These are phyloP conservation scores for Sporothrix variecibatus DNA, from an alignment of 2,329 filamentous ascomycete genomes.

Conservation along the genomic window DNA sequence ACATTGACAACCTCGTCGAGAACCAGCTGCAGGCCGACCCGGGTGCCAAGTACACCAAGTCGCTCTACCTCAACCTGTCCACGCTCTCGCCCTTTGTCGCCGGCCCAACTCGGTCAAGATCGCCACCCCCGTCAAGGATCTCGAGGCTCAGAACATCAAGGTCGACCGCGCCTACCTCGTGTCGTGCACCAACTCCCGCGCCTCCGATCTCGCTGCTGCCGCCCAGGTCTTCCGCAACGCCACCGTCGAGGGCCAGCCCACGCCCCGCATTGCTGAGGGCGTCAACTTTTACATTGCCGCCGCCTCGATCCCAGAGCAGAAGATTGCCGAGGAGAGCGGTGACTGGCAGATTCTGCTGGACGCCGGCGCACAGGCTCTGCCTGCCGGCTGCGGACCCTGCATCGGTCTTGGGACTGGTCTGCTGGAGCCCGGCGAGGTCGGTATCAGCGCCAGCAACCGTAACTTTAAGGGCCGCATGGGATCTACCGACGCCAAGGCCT, in stretches of 20 bases:
- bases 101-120: constrained; percentile 89
- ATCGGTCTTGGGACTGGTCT: constrained; percentile 76
- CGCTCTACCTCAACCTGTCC: constrained; percentile 79
- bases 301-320: constrained; percentile 76
- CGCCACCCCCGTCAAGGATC: constrained; percentile 71
- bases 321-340: constrained; percentile 73
- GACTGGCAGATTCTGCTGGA: constrained; percentile 83
- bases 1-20: constrained; percentile 70
- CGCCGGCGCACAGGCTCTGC: constrained; percentile 72
- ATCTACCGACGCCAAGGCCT: constrained; percentile 74
- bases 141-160: constrained; percentile 72
- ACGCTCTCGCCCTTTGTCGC: constrained; percentile 82
- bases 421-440: constrained; percentile 81
- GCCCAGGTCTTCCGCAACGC: constrained; percentile 84
- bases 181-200: constrained; percentile 84
- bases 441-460: constrained; percentile 79
- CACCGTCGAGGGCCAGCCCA: constrained; percentile 61
- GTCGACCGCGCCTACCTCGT: constrained; percentile 85
- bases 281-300: constrained; percentile 90
- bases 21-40: constrained; percentile 71
- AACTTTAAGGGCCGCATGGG: constrained; percentile 96
- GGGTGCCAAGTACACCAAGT: constrained; percentile 79
- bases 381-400: constrained; percentile 77
- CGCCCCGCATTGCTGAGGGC: constrained; percentile 72
- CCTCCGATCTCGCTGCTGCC: constrained; percentile 78